Evolutionary conservation across 441 rosid genomes (phyloP).

Genomic region (Aquilaria agallochum): DNA sequence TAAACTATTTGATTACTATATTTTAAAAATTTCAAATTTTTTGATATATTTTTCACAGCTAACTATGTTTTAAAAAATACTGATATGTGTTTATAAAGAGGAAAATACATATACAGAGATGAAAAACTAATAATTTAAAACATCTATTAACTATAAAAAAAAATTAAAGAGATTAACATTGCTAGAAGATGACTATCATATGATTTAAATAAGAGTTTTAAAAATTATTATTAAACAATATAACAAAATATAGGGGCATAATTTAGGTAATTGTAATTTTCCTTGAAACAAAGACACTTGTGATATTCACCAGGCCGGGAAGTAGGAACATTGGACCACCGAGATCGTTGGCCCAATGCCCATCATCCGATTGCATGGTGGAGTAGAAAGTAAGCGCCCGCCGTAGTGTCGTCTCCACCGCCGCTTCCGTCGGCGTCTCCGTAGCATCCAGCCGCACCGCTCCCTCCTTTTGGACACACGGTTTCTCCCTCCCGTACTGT

Average conservation of each 20-base stretch:
- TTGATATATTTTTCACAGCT: too few species aligned
- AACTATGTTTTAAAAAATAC: too few species aligned
- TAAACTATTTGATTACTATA: too few species aligned
- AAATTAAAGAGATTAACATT: too few species aligned
- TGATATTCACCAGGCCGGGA: conserved; percentile 40
- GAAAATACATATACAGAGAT: too few species aligned
- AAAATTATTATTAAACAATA: neutral
- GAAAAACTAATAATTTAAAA: too few species aligned
- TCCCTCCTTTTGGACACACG: conserved; percentile 16
- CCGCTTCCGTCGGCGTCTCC: conserved; percentile 26
- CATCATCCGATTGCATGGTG: conserved; percentile 48
- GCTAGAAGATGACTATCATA: too few species aligned
- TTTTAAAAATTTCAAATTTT: conserved; percentile 1
- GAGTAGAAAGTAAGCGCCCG: conserved; percentile 43
- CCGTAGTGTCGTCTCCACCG: conserved; percentile 22
- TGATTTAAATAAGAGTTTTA: too few species aligned
- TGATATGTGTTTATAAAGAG: too few species aligned
- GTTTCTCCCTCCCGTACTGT: conserved; percentile 41
- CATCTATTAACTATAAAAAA: too few species aligned
- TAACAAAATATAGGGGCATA: neutral
- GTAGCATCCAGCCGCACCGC: conserved; percentile 27
- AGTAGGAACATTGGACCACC: conserved; percentile 66
- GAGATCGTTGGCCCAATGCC: conserved; percentile 69
- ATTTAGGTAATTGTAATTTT: neutral
- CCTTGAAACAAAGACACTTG: neutral